Conservation (phyloP, 2,329 filamentous ascomycete genomes). For the Hymenoscyphus salicellus region DNA sequence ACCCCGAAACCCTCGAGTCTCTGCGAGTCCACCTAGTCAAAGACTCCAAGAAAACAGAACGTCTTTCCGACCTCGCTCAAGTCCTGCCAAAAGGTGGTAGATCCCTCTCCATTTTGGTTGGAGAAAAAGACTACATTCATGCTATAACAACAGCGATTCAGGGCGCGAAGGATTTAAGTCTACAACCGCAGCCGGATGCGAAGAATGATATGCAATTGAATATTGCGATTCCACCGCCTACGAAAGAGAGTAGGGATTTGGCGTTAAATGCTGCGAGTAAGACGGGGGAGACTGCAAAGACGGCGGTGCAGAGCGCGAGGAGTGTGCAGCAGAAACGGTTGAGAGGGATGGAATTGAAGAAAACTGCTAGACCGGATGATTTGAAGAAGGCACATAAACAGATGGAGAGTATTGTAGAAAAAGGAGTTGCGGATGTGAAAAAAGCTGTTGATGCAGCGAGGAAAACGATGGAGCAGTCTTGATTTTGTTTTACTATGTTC, state of each 20-base stretch:
- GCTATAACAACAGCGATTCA: slow-evolving; percentile 52
- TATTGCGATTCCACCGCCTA: slow-evolving; percentile 55
- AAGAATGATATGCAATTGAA: slow-evolving; percentile 50
- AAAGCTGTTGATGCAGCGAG: slow-evolving; percentile 38
- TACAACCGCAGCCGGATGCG: slow-evolving; percentile 48
- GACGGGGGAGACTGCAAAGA: slow-evolving; percentile 34
- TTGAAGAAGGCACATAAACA: slow-evolving; percentile 40
- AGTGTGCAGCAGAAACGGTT: slow-evolving; percentile 38
- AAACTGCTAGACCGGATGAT: slow-evolving; percentile 38
- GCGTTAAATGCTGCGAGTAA: slow-evolving; percentile 34
- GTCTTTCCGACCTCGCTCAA: slow-evolving; percentile 62
- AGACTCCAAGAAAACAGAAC: slow-evolving; percentile 48
- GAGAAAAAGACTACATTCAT: slow-evolving; percentile 62
- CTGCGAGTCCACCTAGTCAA: slow-evolving; percentile 59
- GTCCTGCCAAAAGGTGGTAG: slow-evolving; percentile 63
- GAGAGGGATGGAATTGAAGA: slow-evolving; percentile 37
- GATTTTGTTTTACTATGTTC: slow-evolving; percentile 10
- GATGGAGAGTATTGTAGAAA: slow-evolving; percentile 40
- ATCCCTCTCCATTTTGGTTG: slow-evolving; percentile 58
- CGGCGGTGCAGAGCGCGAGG: slow-evolving; percentile 34
- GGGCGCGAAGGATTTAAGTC: slow-evolving; percentile 45
- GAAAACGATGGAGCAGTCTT: slow-evolving; percentile 37
- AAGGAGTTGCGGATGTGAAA: slow-evolving; percentile 35
- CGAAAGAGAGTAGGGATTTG: slow-evolving; percentile 49
- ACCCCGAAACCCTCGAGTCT: slow-evolving; percentile 58